These are phyloP conservation scores for Saccharomycopsis capsularis DNA, from an alignment of 805 yeast species.

Conservation along the genomic window DNA sequence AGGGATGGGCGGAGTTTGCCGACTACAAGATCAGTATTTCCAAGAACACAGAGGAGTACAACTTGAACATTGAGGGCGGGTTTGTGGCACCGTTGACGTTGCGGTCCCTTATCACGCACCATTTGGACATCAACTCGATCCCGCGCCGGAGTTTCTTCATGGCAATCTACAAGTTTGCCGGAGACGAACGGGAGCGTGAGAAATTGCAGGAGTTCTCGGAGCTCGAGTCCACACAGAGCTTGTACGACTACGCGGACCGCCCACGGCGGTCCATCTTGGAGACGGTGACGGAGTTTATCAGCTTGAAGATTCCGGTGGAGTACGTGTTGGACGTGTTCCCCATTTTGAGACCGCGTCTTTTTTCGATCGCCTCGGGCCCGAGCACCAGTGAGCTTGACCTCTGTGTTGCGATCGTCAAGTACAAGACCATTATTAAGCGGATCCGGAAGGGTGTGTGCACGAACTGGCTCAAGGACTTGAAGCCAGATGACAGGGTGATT, in stretches of 20 bases:
- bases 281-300: constrained; percentile 72
- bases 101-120: constrained; percentile 65
- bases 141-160: constrained; percentile 82
- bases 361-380: constrained; percentile 72
- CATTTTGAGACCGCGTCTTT: constrained; percentile 68
- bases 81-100: constrained; percentile 57
- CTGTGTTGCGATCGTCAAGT: constrained; percentile 79
- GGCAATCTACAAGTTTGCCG: constrained; percentile 65
- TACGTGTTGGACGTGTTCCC: constrained; percentile 77
- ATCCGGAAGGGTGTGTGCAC: constrained; percentile 16
- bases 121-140: constrained; percentile 73
- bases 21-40: constrained; percentile 45
- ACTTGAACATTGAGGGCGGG: constrained; percentile 45
- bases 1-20: constrained; percentile 68
- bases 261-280: constrained; percentile 87
- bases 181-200: constrained; percentile 66
- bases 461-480: constrained; percentile 6
- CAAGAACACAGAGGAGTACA: constrained; percentile 27
- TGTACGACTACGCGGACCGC: constrained; percentile 86
- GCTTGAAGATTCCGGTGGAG: constrained; percentile 67
- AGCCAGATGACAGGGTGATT: constrained; percentile 25
- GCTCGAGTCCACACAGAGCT: constrained; percentile 68
- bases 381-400: constrained; percentile 45
- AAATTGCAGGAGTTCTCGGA: constrained; percentile 69
- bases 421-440: constrained; percentile 66